Evolutionary conservation across 352 stramenopile species (phyloP), one percentile per base, ranked within the genome.

Genomic region (Globisporangium perplexum): DNA sequence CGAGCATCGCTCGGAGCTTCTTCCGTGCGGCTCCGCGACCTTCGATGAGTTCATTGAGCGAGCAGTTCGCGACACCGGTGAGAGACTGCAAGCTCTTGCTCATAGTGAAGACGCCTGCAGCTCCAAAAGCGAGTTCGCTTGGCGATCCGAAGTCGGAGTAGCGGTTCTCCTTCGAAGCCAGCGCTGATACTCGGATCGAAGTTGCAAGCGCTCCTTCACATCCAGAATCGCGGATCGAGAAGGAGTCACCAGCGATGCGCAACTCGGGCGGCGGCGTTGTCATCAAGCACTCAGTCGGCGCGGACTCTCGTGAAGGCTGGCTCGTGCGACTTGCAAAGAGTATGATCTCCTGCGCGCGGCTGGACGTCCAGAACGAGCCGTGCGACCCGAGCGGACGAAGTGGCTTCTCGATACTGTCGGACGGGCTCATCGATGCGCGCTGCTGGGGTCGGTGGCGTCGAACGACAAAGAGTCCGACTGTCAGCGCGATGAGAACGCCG

Each of bases 61-160:
- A 59, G 38, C 64, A 68, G 5, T 57, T 44, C 12, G 49, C 61
- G 30, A 71, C 47, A 5, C 65, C 62, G 1, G 62, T 68, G 23
- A 73, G 50, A 7, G 36, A 50, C 36, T 65, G 62, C 14, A 73
- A 43, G 36, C 55, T 73, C 36, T 65, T 65, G 53, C 59, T 73
- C 66, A 71, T 73, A 11, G 57, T 31, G 41, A 62, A 62, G 8
- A 31, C 39, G 7, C 48, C 39, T 3, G 56, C 49, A 10, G 38
- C 8, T 14, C n/a, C n/a, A n/a, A 3, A 12, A 22, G 39, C 20
- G 41, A 51, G 30, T 20, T 58, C 56, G 7, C 18, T 53, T 31
- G 55, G 49, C 12, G 50, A 50, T 8, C 49, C 23, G 12, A 52
- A 43, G 22, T 53, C 49, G 6, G 39, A 46, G 48, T 48, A 48